Base-by-base conservation (phyloP, 2,329 filamentous ascomycete genomes). In the Fonsecaea monophora region DNA sequence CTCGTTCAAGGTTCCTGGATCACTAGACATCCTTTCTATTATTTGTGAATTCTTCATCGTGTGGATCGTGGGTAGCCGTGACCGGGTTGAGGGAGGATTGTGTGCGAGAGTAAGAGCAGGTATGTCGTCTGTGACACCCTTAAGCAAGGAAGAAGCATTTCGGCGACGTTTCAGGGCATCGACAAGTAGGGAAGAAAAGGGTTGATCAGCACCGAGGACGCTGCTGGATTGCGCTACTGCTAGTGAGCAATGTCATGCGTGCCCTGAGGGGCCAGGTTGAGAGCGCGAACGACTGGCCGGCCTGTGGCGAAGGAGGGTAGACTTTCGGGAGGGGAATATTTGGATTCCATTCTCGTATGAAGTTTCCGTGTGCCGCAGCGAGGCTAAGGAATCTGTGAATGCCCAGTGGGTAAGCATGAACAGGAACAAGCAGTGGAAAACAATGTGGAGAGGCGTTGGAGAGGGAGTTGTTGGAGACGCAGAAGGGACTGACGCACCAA, bases 231-330 rank as follows among this genome's bases (percentile, higher is more conserved):
- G 35, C 18, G 35, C 34, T 62, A 34, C 34, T 37, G 21, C 38
- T 54, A 21, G 60, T 34, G 45, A 62, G 60, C 60, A 37, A 55
- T 34, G 60, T 30, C 37, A 50, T 48, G 60, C 35, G 30, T 45
- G 59, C 18, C n/a, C 30, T 35, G 13, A 35, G 30, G 35, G 13
- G 53, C 7, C 53, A 35, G 53, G 53, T 55, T n/a, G 53, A 35
- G 34, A 21, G 38, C 15, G 32, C 57, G 25, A 13, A 15, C 21
- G 40, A 42, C 7, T n/a, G 30, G 57, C n/a, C 34, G 40, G 40
- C 32, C n/a, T 18, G 37, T 45, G 30, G 40, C 40, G 50, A 42
- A 13, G 10, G 15, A 15, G 1, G 15, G n/a, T 32, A 34, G 53
- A n/a, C 30, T 18, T 32, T 60, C 32, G 40, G 32, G 30, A 34